These are phyloP conservation scores for Flagelloscypha sp. DNA, from an alignment of 768 basidiomycete species.

Conservation along the genomic window DNA sequence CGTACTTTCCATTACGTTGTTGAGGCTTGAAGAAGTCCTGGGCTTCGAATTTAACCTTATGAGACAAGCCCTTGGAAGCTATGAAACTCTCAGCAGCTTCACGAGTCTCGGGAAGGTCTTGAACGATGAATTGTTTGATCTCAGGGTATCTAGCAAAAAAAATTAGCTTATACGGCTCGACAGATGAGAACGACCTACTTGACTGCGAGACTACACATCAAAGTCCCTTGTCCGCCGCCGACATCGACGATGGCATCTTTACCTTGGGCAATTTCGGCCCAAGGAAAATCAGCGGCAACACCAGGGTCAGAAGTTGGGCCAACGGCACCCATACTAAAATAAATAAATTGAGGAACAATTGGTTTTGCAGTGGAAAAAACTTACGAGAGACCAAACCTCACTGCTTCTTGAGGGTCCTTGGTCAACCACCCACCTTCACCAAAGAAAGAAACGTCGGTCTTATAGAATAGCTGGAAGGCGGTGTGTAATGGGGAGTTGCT, in stretches of 20 bases:
- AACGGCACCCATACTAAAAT: slow-evolving; percentile 26
- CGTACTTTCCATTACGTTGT: slow-evolving; percentile 29
- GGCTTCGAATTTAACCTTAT: slow-evolving; percentile 26
- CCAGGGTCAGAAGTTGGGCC: slow-evolving; percentile 31
- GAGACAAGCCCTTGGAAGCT: slow-evolving; percentile 22
- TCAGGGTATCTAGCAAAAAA: slow-evolving; percentile 22
- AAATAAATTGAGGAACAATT: not conserved
- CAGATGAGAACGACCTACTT: slow-evolving; percentile 17
- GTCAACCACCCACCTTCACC: slow-evolving; percentile 28
- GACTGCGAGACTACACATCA: slow-evolving; percentile 28
- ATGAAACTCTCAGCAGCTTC: slow-evolving; percentile 27
- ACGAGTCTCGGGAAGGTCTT: slow-evolving; percentile 28
- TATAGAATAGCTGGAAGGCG: slow-evolving; percentile 29
- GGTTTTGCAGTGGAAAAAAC: slow-evolving; percentile 1
- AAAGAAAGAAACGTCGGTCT: slow-evolving; percentile 28
- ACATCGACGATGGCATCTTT: slow-evolving; percentile 32
- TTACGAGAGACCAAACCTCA: slow-evolving; percentile 28
- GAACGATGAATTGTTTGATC: slow-evolving; percentile 30
- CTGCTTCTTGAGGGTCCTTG: slow-evolving; percentile 27
- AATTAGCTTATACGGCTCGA: not conserved
- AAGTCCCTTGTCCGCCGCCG: slow-evolving; percentile 32
- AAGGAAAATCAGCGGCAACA: slow-evolving; percentile 31
- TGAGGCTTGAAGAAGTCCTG: slow-evolving; percentile 35
- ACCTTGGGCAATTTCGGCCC: slow-evolving; percentile 24
- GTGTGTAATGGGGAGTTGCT: slow-evolving; percentile 27